These are phyloP conservation scores for Aureobasidium sp. DNA, from an alignment of 2,329 filamentous ascomycete species.

Conservation along the genomic window DNA sequence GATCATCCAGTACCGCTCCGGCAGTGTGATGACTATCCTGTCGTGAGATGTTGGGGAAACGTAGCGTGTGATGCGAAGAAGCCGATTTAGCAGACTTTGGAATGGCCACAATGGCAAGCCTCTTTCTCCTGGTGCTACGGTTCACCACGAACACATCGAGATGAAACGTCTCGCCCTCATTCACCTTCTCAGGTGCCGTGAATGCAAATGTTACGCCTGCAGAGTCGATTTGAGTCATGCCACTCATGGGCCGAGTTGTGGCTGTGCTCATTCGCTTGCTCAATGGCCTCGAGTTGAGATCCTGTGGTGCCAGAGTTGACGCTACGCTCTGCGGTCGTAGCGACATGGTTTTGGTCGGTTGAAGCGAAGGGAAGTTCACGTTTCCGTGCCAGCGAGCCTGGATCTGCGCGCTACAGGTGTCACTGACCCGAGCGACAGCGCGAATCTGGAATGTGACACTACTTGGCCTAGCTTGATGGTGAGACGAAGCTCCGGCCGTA, in stretches of 20 bases:
- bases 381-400: conserved; percentile 15
- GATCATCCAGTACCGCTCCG: conserved; percentile 18
- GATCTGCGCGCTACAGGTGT: conserved; percentile 39
- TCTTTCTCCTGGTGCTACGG: conserved; percentile 51
- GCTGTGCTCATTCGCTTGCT: conserved; percentile 8
- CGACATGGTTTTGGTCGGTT: background rate
- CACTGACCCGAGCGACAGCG: conserved; percentile 49
- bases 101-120: conserved; percentile 59
- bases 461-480: background rate
- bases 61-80: conserved; percentile 18
- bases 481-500: background rate
- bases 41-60: background rate
- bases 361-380: conserved; percentile 13
- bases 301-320: background rate
- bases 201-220: conserved; percentile 64
- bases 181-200: conserved; percentile 50
- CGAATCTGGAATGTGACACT: conserved; percentile 42
- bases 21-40: conserved; percentile 28
- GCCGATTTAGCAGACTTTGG: conserved; percentile 52
- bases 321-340: background rate
- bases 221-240: conserved; percentile 1
- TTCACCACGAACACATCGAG: conserved; percentile 72
- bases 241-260: background rate
- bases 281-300: background rate
- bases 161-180: conserved; percentile 57